Base-by-base conservation (phyloP, 768 basidiomycete genomes). In the Roridomyces roridus region DNA sequence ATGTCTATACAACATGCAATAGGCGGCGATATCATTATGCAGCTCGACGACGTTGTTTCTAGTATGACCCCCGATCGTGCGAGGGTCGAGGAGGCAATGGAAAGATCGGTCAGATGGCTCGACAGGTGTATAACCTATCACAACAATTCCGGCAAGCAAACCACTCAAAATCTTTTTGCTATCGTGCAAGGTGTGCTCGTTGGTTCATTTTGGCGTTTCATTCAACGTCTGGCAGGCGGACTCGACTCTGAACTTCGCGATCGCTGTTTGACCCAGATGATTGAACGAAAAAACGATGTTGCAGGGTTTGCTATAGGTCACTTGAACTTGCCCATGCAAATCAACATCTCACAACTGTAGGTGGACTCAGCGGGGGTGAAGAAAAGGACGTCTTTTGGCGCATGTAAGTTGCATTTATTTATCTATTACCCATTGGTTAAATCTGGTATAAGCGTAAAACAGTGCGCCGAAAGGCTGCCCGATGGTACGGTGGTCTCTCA, bases 31-130 rank as follows among this genome's bases (percentile, higher is more conserved):
- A 96, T 96, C 57, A 93, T 96, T 58, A 96, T 96, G 94, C 94
- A 93, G 69, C 80, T 94, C 17, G 93, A 95, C 69, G 93, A 95
- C 71, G 93, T 95, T 89, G 94, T 96, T 0, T 85, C 90, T 31
- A 94, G 91, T 70, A 72, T 95, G 39, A 91, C 90, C 0, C 80
- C 83, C 6, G 93, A 63, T 37, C 61, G 92, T 17, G 86, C 88
- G 25, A 85, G 94, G 51, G 92, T 96, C 5, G 84, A 79, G 55
- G 94, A 96, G 72, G 91, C 94, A 1, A 95, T 94, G 92, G 83
- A 86, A 72, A 80, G 94, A 46, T 94, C 92, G 1, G 80, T 96
- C 6, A 83, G 93, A 43, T 96, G 94, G 94, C 83, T 96, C 9
- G 94, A 96, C 68, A 79, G 94, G 55, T 96, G 94, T 66, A 93